phyloP scores from a whole-genome alignment of 2,329 filamentous ascomycete species.

The Scopulariopsis brevicaulis region DNA sequence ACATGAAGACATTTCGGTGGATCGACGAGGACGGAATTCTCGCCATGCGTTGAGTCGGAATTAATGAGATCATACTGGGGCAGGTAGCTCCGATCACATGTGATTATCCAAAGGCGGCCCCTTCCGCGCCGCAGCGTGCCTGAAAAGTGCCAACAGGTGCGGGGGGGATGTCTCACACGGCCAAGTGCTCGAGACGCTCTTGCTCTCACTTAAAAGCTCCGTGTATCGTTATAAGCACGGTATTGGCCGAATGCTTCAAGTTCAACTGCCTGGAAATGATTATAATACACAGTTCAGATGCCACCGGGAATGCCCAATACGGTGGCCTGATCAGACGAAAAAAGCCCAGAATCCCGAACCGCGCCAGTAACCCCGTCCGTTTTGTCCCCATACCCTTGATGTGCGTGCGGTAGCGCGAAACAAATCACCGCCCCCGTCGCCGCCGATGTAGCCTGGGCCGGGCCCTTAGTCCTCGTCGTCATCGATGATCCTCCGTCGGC shows the following conservation, averaged over 20 bases:
- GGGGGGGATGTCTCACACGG: background rate
- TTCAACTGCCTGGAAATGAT: background rate
- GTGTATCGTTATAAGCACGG: too few relatives aligned
- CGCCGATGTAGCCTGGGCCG: background rate
- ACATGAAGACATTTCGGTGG: background rate
- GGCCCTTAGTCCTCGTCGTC: constrained; percentile 41
- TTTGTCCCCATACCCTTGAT: background rate
- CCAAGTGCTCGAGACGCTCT: background rate
- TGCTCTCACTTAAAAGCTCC: too few relatives aligned
- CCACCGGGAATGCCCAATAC: background rate
- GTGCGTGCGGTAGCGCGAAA: background rate
- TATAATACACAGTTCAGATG: background rate
- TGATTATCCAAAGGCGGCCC: background rate
- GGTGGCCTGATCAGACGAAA: background rate
- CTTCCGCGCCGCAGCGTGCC: background rate
- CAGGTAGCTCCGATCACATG: background rate
- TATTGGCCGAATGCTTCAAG: background rate
- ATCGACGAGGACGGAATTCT: background rate
- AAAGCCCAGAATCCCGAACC: background rate
- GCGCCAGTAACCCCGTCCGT: background rate
- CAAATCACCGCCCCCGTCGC: background rate
- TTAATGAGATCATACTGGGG: background rate
- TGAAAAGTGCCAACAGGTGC: background rate
- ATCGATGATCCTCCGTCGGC: constrained; percentile 45
- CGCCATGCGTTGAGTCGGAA: background rate